Evolutionary conservation across 306 rosid species (phyloP).

Genomic region (Medicago ruthenica): DNA sequence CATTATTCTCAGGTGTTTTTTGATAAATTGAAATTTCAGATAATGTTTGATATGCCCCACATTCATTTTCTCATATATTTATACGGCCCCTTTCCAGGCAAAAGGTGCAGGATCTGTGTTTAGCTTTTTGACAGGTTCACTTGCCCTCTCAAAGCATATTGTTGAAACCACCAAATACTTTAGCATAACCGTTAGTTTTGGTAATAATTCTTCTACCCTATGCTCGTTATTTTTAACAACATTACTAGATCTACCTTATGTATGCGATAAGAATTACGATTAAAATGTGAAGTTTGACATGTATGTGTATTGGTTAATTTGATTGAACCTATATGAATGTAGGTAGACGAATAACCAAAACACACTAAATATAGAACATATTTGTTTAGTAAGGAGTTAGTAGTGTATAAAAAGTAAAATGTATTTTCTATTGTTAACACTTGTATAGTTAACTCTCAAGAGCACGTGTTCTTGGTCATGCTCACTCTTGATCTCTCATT

Average conservation of each 20-base stretch:
- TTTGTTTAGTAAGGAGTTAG: neutral
- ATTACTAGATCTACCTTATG: neutral
- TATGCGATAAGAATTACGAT: neutral
- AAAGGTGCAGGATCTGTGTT: slow-evolving; percentile 93
- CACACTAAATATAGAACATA: neutral
- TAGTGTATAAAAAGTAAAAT: neutral
- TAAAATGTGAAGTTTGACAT: neutral
- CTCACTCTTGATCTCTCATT: neutral
- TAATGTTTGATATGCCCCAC: slow-evolving; percentile 6
- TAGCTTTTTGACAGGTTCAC: slow-evolving; percentile 88
- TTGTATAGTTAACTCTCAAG: neutral
- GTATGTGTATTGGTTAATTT: neutral
- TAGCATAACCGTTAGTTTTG: slow-evolving; percentile 94
- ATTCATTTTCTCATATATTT: slow-evolving; percentile 26
- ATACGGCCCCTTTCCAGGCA: slow-evolving; percentile 59
- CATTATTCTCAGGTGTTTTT: slow-evolving; percentile 84
- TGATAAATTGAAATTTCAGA: slow-evolving; percentile 31
- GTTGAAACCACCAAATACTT: slow-evolving; percentile 86
- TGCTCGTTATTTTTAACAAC: neutral
- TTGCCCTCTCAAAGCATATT: slow-evolving; percentile 85
- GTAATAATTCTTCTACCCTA: slow-evolving; percentile 52
- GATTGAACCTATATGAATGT: neutral
- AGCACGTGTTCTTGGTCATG: neutral
- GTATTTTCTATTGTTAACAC: neutral
- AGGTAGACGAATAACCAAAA: neutral